Percentiles rank a stretch among this genome's conserved stretches.
These are phyloP conservation scores for Clonostachys sp. DNA, from an alignment of 2,329 filamentous ascomycete species.

Conservation along the genomic window DNA sequence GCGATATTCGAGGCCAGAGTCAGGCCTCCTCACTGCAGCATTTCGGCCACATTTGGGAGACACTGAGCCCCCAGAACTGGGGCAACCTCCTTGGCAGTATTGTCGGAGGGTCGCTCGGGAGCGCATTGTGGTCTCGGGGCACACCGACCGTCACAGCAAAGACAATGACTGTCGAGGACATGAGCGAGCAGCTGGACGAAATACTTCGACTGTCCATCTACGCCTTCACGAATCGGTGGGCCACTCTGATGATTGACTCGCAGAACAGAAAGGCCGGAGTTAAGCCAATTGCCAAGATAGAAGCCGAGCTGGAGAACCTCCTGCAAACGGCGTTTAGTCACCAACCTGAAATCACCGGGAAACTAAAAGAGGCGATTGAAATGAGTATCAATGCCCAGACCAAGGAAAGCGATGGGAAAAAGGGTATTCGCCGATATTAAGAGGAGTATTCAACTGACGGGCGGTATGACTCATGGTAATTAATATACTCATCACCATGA, in stretches of 20 bases:
- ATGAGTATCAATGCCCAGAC: slow-evolving; percentile 50
- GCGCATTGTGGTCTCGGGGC: slow-evolving; percentile 42
- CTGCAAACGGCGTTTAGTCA: slow-evolving; percentile 54
- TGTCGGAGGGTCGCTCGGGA: slow-evolving; percentile 50
- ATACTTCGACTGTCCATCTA: slow-evolving; percentile 58
- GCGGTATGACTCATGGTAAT: no score
- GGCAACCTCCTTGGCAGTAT: slow-evolving; percentile 55
- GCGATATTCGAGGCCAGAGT: slow-evolving; percentile 51
- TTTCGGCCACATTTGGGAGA: slow-evolving; percentile 62
- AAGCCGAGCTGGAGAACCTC: slow-evolving; percentile 50
- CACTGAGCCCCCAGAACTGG: slow-evolving; percentile 52
- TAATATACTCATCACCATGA: no score
- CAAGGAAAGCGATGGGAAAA: slow-evolving; percentile 30
- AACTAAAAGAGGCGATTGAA: slow-evolving; percentile 57
- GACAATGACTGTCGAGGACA: slow-evolving; percentile 46
- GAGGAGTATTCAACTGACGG: not conserved
- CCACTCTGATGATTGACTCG: slow-evolving; percentile 43
- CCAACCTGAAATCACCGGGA: slow-evolving; percentile 53
- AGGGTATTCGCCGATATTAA: slow-evolving; percentile 22
- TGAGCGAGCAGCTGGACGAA: slow-evolving; percentile 61
- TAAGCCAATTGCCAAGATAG: slow-evolving; percentile 45
- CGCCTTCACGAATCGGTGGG: slow-evolving; percentile 58
- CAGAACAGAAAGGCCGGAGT: slow-evolving; percentile 39
- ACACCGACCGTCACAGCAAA: slow-evolving; percentile 27
- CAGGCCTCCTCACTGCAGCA: slow-evolving; percentile 44